Percentiles rank a stretch among this genome's conserved stretches.
phyloP scores from a whole-genome alignment of 2,329 filamentous ascomycete species.

The Sclerotinia trifoliorum region DNA sequence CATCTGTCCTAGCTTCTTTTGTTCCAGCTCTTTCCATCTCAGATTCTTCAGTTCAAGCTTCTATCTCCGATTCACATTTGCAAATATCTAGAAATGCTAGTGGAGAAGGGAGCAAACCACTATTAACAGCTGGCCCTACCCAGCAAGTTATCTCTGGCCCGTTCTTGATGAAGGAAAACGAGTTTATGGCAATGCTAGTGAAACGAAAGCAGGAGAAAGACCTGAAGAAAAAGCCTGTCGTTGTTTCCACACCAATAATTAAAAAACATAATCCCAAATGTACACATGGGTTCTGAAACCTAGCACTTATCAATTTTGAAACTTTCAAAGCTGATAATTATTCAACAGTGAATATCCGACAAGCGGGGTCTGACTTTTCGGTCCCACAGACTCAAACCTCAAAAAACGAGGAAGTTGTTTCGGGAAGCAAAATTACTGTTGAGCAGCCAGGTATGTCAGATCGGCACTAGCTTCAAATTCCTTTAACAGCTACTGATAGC shows the following conservation, averaged over 20 bases:
- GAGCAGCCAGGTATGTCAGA: background rate
- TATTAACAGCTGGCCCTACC: no score
- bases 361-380: background rate
- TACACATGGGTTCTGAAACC: background rate
- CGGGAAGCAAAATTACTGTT: background rate
- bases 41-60: background rate
- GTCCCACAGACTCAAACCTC: background rate
- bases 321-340: background rate
- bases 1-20: background rate
- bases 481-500: background rate
- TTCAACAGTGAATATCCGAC: slow-evolving; percentile 6
- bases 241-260: no score
- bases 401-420: background rate
- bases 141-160: background rate
- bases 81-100: background rate
- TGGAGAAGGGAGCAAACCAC: background rate
- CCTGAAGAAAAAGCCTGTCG: background rate
- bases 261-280: background rate
- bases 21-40: background rate
- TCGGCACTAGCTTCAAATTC: background rate
- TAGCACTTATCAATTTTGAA: background rate
- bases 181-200: slow-evolving; percentile 17
- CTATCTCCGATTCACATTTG: background rate
- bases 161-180: background rate
- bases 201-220: slow-evolving; percentile 4